A percentile compares a stretch with the other conserved stretches of the same genome.
Evolutionary conservation across 306 rosid genomes (phyloP).

Genomic region (Phaseolus lunatus): DNA sequence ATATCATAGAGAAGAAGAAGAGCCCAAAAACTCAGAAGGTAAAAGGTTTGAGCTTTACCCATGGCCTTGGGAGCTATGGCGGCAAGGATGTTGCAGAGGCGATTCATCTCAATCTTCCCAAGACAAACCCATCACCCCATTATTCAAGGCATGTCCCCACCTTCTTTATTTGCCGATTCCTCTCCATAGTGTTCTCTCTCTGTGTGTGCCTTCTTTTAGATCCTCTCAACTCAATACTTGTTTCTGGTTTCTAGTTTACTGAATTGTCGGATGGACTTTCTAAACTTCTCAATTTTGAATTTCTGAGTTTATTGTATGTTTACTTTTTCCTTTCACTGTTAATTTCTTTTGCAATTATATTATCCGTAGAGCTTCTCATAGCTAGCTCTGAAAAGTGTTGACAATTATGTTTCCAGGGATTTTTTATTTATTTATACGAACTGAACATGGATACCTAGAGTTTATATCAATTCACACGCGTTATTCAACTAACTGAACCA

Average conservation of each 20-base stretch:
- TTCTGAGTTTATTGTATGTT: neutral
- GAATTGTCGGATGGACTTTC: neutral
- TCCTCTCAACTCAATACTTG: neutral
- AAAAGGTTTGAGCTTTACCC: neutral
- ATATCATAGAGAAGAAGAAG: neutral
- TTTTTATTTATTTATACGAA: neutral
- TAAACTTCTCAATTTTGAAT: neutral
- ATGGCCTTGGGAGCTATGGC: conserved; percentile 6
- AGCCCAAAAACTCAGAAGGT: neutral
- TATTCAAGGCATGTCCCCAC: conserved; percentile 44
- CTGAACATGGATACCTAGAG: no score
- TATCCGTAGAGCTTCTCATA: neutral
- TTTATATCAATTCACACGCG: no score
- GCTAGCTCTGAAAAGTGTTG: neutral
- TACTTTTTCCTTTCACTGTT: neutral
- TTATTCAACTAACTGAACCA: no score
- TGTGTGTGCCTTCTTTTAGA: neutral
- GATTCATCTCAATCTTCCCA: conserved; percentile 48
- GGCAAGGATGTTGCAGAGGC: conserved; percentile 61
- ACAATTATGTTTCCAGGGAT: neutral
- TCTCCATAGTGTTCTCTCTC: neutral
- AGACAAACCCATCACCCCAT: conserved; percentile 30
- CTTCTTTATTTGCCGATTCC: neutral
- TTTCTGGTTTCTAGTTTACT: neutral
- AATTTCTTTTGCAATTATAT: neutral